These are phyloP conservation scores for Ustulina deusta DNA, from an alignment of 2,329 filamentous ascomycete genomes.

Conservation along the genomic window DNA sequence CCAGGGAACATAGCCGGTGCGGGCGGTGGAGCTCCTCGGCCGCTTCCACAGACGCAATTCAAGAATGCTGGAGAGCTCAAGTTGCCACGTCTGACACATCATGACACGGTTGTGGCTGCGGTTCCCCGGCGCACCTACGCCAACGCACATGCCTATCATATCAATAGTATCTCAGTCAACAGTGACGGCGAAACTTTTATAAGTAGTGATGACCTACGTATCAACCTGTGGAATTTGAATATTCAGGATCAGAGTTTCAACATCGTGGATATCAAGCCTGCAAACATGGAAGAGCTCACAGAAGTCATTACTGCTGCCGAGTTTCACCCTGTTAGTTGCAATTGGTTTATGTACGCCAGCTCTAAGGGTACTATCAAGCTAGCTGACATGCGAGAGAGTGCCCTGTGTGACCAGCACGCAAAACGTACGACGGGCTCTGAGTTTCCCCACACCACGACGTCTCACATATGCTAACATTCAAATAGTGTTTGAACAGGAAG, in stretches of 20 bases:
- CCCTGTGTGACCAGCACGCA: conserved; percentile 93
- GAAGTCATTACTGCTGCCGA: conserved; percentile 99
- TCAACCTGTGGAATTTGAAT: conserved; percentile 99
- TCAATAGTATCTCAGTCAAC: conserved; percentile 99
- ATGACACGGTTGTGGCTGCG: conserved; percentile 97
- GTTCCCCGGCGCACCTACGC: conserved; percentile 96
- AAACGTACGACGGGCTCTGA: conserved; percentile 74
- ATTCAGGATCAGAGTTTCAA: conserved; percentile 99
- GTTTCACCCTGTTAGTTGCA: conserved; percentile 96
- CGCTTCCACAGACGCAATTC: conserved; percentile 79
- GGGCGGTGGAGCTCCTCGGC: conserved; percentile 79
- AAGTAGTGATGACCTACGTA: conserved; percentile 95
- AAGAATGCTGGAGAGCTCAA: conserved; percentile 86
- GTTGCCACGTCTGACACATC: conserved; percentile 94
- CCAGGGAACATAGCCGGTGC: conserved; percentile 77
- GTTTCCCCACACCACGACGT: background rate
- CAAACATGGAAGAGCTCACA: conserved; percentile 99
- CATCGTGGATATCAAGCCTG: conserved; percentile 99
- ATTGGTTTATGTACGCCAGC: conserved; percentile 99
- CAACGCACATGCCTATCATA: conserved; percentile 98
- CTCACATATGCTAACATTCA: conserved; percentile 33
- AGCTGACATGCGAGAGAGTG: conserved; percentile 97
- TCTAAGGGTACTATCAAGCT: conserved; percentile 99
- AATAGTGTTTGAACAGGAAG: conserved; percentile 97
- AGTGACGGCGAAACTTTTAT: conserved; percentile 99